Percentiles rank a stretch among this genome's conserved stretches.
These are phyloP conservation scores for Kwoniella shivajii DNA, from an alignment of 1,284 basidiomycete species.

Conservation along the genomic window DNA sequence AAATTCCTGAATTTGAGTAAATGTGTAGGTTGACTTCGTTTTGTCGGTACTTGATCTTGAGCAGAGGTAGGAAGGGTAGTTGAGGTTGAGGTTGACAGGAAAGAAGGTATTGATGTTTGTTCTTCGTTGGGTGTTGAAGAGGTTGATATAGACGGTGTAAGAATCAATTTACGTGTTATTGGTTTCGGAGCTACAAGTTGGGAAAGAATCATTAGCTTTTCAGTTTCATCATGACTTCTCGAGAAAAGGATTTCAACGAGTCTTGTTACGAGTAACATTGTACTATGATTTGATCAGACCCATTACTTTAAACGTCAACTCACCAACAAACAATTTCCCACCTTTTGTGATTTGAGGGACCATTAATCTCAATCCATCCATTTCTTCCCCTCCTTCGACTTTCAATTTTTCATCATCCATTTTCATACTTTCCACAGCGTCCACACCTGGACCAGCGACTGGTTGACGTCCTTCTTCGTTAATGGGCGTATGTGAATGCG, in stretches of 20 bases:
- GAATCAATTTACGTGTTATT: constrained; percentile 41
- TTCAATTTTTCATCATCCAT: constrained; percentile 26
- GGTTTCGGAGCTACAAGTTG: constrained; percentile 37
- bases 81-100: constrained; percentile 21
- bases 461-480: constrained; percentile 36
- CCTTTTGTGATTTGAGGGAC: constrained; percentile 36
- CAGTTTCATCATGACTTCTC: too few species aligned
- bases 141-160: constrained; percentile 31
- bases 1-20: constrained; percentile 49
- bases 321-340: constrained; percentile 44
- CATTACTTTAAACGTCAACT: constrained; percentile 13
- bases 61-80: constrained; percentile 1
- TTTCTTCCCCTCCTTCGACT: constrained; percentile 45
- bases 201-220: neutral
- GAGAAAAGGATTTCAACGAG: too few species aligned
- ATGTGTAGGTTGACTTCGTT: constrained; percentile 40
- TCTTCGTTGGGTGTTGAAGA: neutral
- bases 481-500: constrained; percentile 17
- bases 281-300: too few species aligned
- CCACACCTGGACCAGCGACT: constrained; percentile 32
- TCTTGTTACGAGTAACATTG: too few species aligned
- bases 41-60: constrained; percentile 10
- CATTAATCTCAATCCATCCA: constrained; percentile 47
- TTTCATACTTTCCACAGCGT: constrained; percentile 33
- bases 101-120: constrained; percentile 20